Evolutionary conservation across 768 basidiomycete species (phyloP), one percentile per base, ranked within the genome.

Genomic region (Hypholoma fasciculare): DNA sequence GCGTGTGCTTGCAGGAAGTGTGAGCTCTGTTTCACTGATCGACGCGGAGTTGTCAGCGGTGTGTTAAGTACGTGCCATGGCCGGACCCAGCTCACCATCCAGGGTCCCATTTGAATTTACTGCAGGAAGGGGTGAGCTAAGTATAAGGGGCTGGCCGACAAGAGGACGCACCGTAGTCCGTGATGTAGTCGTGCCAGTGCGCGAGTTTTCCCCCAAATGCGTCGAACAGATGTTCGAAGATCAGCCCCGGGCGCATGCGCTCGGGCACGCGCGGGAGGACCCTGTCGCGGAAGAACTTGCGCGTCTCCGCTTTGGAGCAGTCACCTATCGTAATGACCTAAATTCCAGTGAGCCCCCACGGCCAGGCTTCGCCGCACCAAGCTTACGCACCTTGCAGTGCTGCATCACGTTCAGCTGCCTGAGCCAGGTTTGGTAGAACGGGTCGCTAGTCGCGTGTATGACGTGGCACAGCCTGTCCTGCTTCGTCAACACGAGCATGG

Each of bases 1-100:
- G 90, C 80, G 58, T 94, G 89, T 0, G 92, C 92, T 74, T 94
- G 92, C 20, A 94, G 81, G 75, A 92, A 94, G 66, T 90, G 89
- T 0, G 90, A 90, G 57, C 87, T 86, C 64, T 89, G 87, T 64
- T 86, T 86, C 69, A 92, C 90, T 92, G 61, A 14, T 40, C 4
- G 40, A 36, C 57, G 60, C 38, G 57, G 46, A 38, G 59, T 16
- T 40, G 51, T 53, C 37, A 55, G 37, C n/a, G 54, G 13, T 43
- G 49, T 34, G 13, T 26, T 16, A 16, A 49, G n/a, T 34, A 62
- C 13, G 6, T 30, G 17, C 9, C 19, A 34, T 11, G 26, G 11
- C 23, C 23, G 23, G 30, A 5, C 6, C 2, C 30, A 9, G 47
- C 87, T 67, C 68, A 91, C 91, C 80, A 56, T 90, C 84, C 12